Conservation (phyloP, 305 asterid species). For the Fraxinus albicans region DNA sequence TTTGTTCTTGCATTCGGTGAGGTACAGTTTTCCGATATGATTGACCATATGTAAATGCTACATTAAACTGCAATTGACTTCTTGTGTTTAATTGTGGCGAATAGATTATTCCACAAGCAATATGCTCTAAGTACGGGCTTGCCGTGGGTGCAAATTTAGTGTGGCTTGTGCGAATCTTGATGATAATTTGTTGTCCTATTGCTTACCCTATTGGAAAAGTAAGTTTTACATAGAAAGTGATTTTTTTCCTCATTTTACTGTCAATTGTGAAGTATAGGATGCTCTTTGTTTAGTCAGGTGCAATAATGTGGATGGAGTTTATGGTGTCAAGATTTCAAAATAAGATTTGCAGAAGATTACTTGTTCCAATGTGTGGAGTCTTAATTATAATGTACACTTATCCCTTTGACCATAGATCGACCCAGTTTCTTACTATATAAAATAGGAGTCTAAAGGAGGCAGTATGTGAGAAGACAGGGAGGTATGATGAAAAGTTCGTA, state of each 20-base stretch:
- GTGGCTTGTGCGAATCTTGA: slow-evolving; percentile 87
- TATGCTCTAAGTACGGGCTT: slow-evolving; percentile 85
- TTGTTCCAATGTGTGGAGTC: neutral
- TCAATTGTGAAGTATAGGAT: neutral
- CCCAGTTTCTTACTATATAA: neutral
- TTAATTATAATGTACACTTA: neutral
- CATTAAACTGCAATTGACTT: slow-evolving; percentile 20
- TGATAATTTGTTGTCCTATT: slow-evolving; percentile 82
- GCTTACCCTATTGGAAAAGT: slow-evolving; percentile 95
- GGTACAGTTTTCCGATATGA: slow-evolving; percentile 44
- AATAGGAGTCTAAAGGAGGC: neutral
- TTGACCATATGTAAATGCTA: neutral
- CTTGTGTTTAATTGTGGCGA: slow-evolving; percentile 14
- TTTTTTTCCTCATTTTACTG: neutral
- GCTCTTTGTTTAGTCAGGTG: neutral
- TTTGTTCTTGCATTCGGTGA: slow-evolving; percentile 96
- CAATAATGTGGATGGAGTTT: neutral
- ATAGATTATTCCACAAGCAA: slow-evolving; percentile 91
- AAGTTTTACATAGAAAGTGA: slow-evolving; percentile 7
- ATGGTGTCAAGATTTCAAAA: neutral
- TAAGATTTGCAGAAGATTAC: neutral
- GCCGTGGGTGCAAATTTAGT: slow-evolving; percentile 90
- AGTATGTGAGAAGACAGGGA: neutral
- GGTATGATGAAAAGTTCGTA: neutral
- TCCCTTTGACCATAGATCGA: neutral